Evolutionary conservation across 2,329 filamentous ascomycete genomes (phyloP).

Genomic region (Ceratocystis variospora): DNA sequence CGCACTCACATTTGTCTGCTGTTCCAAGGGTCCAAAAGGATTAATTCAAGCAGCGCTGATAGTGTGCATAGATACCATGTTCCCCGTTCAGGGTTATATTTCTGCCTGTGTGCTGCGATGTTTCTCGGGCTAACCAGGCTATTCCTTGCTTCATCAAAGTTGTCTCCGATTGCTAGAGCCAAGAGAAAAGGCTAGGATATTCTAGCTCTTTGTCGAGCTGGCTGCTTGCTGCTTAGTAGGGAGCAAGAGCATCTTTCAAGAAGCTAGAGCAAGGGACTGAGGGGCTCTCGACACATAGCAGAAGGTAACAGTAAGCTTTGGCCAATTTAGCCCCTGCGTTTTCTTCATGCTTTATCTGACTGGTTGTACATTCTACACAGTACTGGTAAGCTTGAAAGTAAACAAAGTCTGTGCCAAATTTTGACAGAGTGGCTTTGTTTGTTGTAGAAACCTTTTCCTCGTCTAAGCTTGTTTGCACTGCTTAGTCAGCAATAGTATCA

Average conservation of each 20-base stretch:
- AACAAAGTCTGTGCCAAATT: neutral
- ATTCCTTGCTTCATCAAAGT: neutral
- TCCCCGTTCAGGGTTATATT: conserved; percentile 1
- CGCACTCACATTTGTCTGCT: neutral
- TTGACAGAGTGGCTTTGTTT: neutral
- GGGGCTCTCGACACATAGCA: neutral
- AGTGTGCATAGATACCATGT: neutral
- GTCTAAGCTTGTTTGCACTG: too few relatives aligned
- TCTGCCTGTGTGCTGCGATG: neutral
- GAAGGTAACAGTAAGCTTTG: neutral
- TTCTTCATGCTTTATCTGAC: neutral
- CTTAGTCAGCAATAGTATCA: too few relatives aligned
- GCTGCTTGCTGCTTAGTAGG: neutral
- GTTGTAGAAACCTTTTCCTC: neutral
- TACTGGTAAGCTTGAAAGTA: neutral
- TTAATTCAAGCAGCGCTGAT: neutral
- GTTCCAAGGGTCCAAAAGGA: neutral
- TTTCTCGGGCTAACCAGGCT: neutral
- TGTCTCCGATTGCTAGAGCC: neutral
- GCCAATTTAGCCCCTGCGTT: conserved; percentile 1
- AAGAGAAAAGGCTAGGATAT: neutral
- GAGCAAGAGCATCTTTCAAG: neutral
- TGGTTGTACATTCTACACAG: neutral
- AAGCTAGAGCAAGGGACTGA: neutral
- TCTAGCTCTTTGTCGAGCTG: neutral